phyloP scores from a whole-genome alignment of 2,329 filamentous ascomycete species.

The Fusarium metavorans region DNA sequence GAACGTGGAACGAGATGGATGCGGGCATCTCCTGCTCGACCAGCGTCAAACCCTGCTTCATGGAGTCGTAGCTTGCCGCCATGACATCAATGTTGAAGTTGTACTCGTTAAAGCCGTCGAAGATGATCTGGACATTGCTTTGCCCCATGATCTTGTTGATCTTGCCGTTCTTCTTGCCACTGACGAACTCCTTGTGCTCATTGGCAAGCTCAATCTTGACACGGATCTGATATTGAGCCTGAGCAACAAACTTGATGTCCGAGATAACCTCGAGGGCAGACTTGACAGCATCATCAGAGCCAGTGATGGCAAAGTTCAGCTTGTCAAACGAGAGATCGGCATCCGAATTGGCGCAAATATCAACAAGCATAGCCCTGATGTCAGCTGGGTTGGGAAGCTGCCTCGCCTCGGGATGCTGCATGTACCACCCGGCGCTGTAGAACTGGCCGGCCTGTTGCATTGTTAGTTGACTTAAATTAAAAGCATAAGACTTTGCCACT shows the following conservation, averaged over 20 bases:
- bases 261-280: constrained; percentile 94
- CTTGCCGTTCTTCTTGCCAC: constrained; percentile 99
- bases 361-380: constrained; percentile 89
- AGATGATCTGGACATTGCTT: constrained; percentile 98
- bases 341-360: constrained; percentile 96
- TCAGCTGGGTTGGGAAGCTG: constrained; percentile 75
- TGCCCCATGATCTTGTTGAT: constrained; percentile 99
- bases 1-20: constrained; percentile 98
- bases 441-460: constrained; percentile 85
- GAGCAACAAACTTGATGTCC: constrained; percentile 88
- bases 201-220: constrained; percentile 99
- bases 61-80: constrained; percentile 90
- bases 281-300: constrained; percentile 96
- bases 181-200: constrained; percentile 99
- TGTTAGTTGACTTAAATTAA: constrained; percentile 37
- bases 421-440: constrained; percentile 97
- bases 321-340: constrained; percentile 96
- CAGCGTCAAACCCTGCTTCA: constrained; percentile 90
- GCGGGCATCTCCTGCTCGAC: constrained; percentile 99
- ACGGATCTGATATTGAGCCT: constrained; percentile 90
- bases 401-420: constrained; percentile 79
- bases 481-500: constrained; percentile 47
- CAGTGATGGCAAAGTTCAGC: constrained; percentile 91
- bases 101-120: constrained; percentile 99
- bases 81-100: constrained; percentile 99